These are phyloP conservation scores for Didymella arachidicola DNA, from an alignment of 2,329 filamentous ascomycete genomes.

Conservation along the genomic window DNA sequence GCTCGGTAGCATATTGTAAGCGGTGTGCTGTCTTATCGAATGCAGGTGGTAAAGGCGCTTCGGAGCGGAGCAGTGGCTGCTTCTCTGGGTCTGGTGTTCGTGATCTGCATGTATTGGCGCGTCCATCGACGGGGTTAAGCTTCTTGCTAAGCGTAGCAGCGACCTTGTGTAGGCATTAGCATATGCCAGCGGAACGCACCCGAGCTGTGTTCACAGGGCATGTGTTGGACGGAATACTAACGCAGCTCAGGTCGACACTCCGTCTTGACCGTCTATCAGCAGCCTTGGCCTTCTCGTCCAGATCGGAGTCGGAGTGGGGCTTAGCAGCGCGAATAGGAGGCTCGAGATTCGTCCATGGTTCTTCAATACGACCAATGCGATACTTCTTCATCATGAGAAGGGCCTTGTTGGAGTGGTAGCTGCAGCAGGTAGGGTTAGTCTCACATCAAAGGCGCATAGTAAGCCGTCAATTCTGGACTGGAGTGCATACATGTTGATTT, in stretches of 20 bases:
- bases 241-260: constrained; percentile 42
- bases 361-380: constrained; percentile 65
- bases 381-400: constrained; percentile 66
- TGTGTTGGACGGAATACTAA: constrained; percentile 28
- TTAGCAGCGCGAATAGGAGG: constrained; percentile 65
- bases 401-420: constrained; percentile 65
- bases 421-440: constrained; percentile 46
- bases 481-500: constrained; percentile 63
- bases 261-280: constrained; percentile 23
- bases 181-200: constrained; percentile 11
- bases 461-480: not conserved
- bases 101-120: constrained; percentile 30
- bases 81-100: constrained; percentile 34
- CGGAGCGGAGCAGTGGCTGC: constrained; percentile 25
- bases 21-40: constrained; percentile 34
- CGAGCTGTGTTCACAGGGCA: constrained; percentile 10
- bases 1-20: constrained; percentile 43
- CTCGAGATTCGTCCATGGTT: constrained; percentile 65
- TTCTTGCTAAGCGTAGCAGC: constrained; percentile 38
- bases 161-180: constrained; percentile 37
- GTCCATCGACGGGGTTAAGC: constrained; percentile 28
- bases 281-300: constrained; percentile 22
- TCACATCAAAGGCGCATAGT: constrained; percentile 12
- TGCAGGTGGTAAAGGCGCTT: constrained; percentile 14
- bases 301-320: constrained; percentile 38